phyloP scores from a whole-genome alignment of 2,329 filamentous ascomycete species.

The Diaporthe australafricana region DNA sequence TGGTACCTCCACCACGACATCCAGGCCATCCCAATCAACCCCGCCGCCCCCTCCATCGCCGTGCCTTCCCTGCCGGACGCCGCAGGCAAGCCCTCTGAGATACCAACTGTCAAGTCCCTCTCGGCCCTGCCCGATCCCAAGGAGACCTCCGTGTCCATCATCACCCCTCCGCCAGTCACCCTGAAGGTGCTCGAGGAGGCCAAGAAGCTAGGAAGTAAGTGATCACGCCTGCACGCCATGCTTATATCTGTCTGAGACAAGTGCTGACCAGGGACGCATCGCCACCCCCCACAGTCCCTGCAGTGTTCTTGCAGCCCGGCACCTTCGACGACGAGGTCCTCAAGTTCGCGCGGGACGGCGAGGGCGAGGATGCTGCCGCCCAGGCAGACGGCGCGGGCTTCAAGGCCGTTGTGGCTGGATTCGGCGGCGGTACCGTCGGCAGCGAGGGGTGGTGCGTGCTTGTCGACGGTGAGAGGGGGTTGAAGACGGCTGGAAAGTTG shows the following conservation, averaged over 20 bases:
- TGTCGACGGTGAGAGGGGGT: slow-evolving; percentile 80
- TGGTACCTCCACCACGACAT: slow-evolving; percentile 88
- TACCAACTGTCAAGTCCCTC: slow-evolving; percentile 75
- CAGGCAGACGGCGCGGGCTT: slow-evolving; percentile 56
- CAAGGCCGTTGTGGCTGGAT: slow-evolving; percentile 74
- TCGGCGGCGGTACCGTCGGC: slow-evolving; percentile 67
- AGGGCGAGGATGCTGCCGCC: slow-evolving; percentile 51
- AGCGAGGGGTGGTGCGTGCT: slow-evolving; percentile 88
- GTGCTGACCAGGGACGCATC: slow-evolving; percentile 37
- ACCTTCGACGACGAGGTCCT: slow-evolving; percentile 84
- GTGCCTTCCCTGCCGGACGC: slow-evolving; percentile 52
- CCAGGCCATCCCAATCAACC: slow-evolving; percentile 87
- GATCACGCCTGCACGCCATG: not conserved
- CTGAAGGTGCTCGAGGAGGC: slow-evolving; percentile 81
- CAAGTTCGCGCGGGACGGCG: slow-evolving; percentile 69
- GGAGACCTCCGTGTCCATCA: slow-evolving; percentile 83
- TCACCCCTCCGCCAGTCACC: slow-evolving; percentile 87
- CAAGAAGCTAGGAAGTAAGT: slow-evolving; percentile 67
- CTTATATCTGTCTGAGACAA: not conserved
- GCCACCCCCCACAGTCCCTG: slow-evolving; percentile 57
- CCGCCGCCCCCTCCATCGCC: slow-evolving; percentile 72
- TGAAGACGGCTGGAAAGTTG: slow-evolving; percentile 67
- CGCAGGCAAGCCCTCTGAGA: slow-evolving; percentile 55
- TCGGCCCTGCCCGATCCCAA: slow-evolving; percentile 72
- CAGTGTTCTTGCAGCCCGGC: slow-evolving; percentile 92